Base-by-base conservation (phyloP, 1,139 yeast genomes). In the Sugiyamaella pinicola region DNA sequence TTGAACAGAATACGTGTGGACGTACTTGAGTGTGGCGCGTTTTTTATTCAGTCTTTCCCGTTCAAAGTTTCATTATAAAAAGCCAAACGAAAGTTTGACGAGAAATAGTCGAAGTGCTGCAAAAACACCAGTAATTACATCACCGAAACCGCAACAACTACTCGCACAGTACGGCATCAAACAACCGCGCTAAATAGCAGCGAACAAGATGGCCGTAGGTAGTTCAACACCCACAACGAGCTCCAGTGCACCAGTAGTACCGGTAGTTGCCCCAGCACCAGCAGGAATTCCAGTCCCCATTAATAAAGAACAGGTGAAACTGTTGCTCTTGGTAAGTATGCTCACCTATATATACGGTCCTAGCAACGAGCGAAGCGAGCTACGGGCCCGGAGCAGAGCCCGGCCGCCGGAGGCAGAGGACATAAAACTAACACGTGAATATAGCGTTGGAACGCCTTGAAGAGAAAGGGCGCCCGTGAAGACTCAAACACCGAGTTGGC, bases 371-470 rank as follows among this genome's bases (percentile, higher is more conserved):
- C n/a, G n/a, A n/a, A n/a, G n/a, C n/a, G n/a, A n/a, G n/a, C n/a
- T n/a, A n/a, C n/a, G n/a, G n/a, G n/a, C n/a, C n/a, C n/a, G n/a
- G n/a, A n/a, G n/a, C n/a, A n/a, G n/a, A n/a, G n/a, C n/a, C n/a
- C n/a, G n/a, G n/a, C n/a, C n/a, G n/a, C n/a, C n/a, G n/a, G n/a
- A n/a, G n/a, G n/a, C n/a, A n/a, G n/a, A n/a, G 12, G 34, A n/a
- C 10, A 13, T 31, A n/a, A 12, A 13, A 13, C 45, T 26, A 28
- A 41, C 45, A 17, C 21, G n/a, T 22, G 6, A 8, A n/a, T 26
- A 4, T 52, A 69, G 70, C 69, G 78, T 53, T 74, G 74, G 72
- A 73, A 72, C 56, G 69, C 74, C 44, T 62, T 74, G 38, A 64
- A 65, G 47, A 56, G 64, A 22, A 69, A 67, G 51, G 73, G 71